Conservation (phyloP, 139 green algal species). For the Auxenochlorella pyrenoidosa region DNA sequence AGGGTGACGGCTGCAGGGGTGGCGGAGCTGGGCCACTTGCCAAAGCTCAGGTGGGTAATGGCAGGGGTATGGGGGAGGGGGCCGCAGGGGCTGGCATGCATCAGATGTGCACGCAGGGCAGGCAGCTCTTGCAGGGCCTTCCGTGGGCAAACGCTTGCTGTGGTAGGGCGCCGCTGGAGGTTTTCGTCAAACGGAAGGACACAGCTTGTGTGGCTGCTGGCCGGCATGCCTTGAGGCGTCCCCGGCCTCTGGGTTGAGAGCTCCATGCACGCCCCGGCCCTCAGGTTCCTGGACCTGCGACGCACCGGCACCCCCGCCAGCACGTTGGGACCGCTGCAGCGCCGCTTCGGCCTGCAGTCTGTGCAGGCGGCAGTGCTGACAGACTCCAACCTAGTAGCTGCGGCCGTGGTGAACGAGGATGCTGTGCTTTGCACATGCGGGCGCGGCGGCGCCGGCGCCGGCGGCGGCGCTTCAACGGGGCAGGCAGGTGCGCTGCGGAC, state of each 20-base stretch:
- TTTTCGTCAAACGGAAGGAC: no score
- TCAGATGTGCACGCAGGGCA: no score
- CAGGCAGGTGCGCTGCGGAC: background rate
- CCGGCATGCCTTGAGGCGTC: no score
- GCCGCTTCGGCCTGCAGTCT: constrained; percentile 18
- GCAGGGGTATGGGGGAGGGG: no score
- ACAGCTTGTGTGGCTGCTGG: no score
- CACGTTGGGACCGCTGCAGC: constrained; percentile 11
- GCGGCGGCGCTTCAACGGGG: background rate
- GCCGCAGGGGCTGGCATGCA: no score
- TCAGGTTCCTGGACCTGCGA: constrained; percentile 11
- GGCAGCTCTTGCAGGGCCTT: no score
- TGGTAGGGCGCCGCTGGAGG: no score
- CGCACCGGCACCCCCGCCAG: background rate
- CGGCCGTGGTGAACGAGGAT: constrained; percentile 14
- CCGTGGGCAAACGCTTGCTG: no score
- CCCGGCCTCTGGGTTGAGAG: no score
- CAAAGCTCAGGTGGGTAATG: background rate
- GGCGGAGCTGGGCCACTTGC: background rate
- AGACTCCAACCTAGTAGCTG: constrained; percentile 3
- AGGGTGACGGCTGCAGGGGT: background rate
- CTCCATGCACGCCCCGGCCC: no score
- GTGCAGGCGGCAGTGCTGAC: constrained; percentile 26
- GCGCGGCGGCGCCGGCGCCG: background rate
- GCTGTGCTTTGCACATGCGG: constrained; percentile 2